phyloP scores from a whole-genome alignment of 148 eudicot species.

The Silene conica region DNA sequence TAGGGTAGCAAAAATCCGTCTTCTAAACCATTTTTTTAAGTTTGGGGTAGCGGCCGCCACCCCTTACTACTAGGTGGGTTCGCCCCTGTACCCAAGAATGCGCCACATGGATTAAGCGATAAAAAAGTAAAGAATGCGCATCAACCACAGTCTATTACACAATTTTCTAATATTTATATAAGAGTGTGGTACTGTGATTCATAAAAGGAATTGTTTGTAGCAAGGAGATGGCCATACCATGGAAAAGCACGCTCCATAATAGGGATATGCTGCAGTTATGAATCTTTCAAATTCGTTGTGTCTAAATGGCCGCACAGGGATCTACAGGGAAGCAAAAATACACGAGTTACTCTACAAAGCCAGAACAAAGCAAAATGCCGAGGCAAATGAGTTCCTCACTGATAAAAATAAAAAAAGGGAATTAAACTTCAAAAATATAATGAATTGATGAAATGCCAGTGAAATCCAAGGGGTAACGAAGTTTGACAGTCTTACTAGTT shows the following conservation, averaged over 20 bases:
- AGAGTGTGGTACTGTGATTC: neutral
- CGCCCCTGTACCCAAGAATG: too few relatives aligned
- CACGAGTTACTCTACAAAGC: neutral
- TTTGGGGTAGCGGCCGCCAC: too few relatives aligned
- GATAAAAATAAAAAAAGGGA: neutral
- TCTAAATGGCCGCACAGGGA: constrained; percentile 83
- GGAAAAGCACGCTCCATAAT: constrained; percentile 87
- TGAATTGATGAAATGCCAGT: neutral
- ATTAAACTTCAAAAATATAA: neutral
- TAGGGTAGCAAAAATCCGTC: too few relatives aligned
- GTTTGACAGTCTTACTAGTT: too few relatives aligned
- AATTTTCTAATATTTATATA: too few relatives aligned
- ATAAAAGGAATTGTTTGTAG: neutral
- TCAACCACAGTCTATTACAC: too few relatives aligned
- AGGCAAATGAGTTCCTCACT: neutral
- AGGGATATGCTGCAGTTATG: constrained; percentile 75
- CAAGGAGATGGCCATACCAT: constrained; percentile 38
- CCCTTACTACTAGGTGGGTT: too few relatives aligned
- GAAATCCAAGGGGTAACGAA: too few relatives aligned
- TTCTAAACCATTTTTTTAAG: too few relatives aligned
- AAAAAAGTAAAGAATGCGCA: too few relatives aligned
- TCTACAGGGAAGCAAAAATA: constrained; percentile 35
- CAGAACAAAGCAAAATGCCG: neutral
- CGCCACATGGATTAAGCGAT: neutral
- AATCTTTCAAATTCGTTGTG: constrained; percentile 93